phyloP scores from a whole-genome alignment of 1,284 basidiomycete species.

The Ganoderma meredithae region DNA sequence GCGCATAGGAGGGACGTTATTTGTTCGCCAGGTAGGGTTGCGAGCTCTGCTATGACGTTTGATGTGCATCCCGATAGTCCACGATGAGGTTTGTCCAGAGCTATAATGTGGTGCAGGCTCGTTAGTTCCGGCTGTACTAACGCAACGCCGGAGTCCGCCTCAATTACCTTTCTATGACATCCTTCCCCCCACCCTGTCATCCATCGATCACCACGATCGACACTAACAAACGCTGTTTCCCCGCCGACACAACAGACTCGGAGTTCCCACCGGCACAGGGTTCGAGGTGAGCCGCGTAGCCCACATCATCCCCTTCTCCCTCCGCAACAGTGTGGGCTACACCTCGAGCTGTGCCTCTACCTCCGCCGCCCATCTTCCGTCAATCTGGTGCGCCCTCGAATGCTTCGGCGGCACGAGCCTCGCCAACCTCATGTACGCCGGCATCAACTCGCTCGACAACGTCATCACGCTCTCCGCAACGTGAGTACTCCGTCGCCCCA shows the following conservation, averaged over 20 bases:
- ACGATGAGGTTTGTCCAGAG: not conserved
- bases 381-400: constrained; percentile 31
- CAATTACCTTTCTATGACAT: not conserved
- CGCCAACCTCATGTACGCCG: constrained; percentile 27
- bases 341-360: constrained; percentile 4
- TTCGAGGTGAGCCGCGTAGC: constrained; percentile 28
- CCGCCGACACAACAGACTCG: not conserved
- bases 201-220: not conserved
- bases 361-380: constrained; percentile 25
- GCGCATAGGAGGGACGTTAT: not conserved
- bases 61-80: not conserved
- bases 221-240: constrained; percentile 9
- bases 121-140: not conserved
- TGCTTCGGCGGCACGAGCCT: constrained; percentile 27
- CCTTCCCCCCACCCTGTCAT: not conserved
- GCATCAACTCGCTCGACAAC: constrained; percentile 30
- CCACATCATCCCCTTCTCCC: constrained; percentile 31
- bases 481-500: constrained; percentile 11
- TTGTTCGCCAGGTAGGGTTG: not conserved
- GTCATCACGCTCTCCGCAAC: constrained; percentile 32
- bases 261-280: constrained; percentile 14
- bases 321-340: constrained; percentile 22
- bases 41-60: not conserved
- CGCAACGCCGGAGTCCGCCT: not conserved
- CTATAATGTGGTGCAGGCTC: not conserved